These are phyloP conservation scores for Cenchrus purpureus DNA, from an alignment of 176 grass and related monocot genomes.

Conservation along the genomic window DNA sequence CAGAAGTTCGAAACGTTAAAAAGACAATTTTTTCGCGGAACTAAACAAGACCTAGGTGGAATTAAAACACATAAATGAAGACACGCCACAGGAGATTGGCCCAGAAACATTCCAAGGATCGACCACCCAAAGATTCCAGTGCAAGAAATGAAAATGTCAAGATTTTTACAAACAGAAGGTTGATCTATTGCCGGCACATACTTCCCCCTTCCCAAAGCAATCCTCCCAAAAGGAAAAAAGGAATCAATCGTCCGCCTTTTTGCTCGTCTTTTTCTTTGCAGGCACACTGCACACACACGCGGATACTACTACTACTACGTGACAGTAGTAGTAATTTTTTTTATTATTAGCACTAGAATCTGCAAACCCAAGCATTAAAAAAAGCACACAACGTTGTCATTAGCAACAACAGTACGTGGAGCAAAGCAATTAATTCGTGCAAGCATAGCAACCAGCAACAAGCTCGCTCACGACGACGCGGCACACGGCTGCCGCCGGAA, in stretches of 20 bases:
- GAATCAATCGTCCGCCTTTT: background rate
- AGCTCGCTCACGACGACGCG: conserved; percentile 5
- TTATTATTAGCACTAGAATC: background rate
- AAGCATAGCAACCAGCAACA: too few species aligned
- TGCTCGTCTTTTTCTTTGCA: background rate
- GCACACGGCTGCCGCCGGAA: conserved; percentile 74
- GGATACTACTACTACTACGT: too few species aligned
- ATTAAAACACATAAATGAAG: background rate
- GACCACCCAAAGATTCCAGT: too few species aligned
- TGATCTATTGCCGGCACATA: background rate
- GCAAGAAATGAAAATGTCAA: too few species aligned
- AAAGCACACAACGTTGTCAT: background rate
- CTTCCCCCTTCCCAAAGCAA: background rate
- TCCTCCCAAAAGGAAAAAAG: background rate
- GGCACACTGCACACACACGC: too few species aligned
- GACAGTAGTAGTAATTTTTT: too few species aligned
- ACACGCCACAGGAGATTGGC: background rate
- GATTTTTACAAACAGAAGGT: too few species aligned
- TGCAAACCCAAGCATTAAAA: background rate
- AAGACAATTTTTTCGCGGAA: too few species aligned
- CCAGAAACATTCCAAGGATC: background rate
- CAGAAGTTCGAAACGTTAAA: too few species aligned
- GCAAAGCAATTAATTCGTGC: too few species aligned
- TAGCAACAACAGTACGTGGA: background rate
- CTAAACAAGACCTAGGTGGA: background rate